Percentiles rank a stretch among this genome's conserved stretches.
Evolutionary conservation across 2,329 filamentous ascomycete species (phyloP).

Genomic region (Hymenoscyphus infarciens): DNA sequence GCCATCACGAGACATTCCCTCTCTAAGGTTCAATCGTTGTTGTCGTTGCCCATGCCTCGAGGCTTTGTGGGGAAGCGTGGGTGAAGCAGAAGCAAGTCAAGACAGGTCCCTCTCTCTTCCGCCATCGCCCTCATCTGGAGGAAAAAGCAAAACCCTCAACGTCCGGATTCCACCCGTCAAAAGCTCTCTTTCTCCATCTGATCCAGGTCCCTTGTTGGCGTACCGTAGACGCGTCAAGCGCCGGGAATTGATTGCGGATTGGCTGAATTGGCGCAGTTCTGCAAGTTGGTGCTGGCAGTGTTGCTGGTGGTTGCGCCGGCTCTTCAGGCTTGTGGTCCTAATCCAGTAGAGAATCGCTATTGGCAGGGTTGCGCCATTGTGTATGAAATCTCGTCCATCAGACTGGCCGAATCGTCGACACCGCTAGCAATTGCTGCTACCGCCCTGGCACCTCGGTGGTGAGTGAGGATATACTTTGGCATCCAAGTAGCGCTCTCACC

Average conservation of each 20-base stretch:
- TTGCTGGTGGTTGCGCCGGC: background rate
- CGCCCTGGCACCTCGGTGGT: background rate
- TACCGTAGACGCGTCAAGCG: conserved; percentile 6
- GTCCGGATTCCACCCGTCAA: background rate
- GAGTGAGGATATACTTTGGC: background rate
- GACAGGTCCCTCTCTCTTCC: background rate
- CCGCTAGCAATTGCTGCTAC: background rate
- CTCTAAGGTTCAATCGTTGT: conserved; percentile 1
- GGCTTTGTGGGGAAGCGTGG: conserved; percentile 2
- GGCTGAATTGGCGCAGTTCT: background rate
- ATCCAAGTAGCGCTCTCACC: background rate
- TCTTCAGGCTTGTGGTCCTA: background rate
- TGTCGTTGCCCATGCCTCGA: background rate
- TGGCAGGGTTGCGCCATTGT: conserved; percentile 9
- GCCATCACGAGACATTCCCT: conserved; percentile 1
- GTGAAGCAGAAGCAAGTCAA: background rate
- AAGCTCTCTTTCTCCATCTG: background rate
- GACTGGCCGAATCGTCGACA: background rate
- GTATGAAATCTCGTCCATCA: conserved; percentile 5
- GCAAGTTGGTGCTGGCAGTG: conserved; percentile 4
- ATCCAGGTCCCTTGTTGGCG: background rate
- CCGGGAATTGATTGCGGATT: background rate
- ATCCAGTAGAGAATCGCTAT: conserved; percentile 7
- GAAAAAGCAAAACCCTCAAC: background rate
- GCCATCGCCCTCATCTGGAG: background rate